phyloP scores from a whole-genome alignment of 345 rosid species.

The Brassica nigra region DNA sequence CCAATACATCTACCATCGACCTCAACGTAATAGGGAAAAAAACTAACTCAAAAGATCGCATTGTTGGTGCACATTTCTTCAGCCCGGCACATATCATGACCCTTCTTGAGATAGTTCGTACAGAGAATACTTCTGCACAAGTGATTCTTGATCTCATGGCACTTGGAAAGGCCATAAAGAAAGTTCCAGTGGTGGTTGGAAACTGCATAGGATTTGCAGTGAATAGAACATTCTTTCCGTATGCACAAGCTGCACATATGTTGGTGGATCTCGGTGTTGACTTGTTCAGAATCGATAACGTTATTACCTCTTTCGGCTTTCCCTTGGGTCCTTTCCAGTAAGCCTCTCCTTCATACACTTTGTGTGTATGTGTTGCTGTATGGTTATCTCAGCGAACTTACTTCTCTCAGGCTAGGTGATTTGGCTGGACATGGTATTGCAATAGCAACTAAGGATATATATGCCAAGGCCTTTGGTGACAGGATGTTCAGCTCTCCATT shows the following conservation, averaged over 20 bases:
- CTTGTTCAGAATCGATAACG: constrained; percentile 81
- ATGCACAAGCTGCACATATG: constrained; percentile 68
- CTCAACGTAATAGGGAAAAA: constrained; percentile 76
- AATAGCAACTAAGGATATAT: constrained; percentile 60
- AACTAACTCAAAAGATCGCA: constrained; percentile 72
- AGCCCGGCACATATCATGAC: constrained; percentile 99
- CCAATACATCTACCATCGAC: constrained; percentile 89
- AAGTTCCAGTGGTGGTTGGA: constrained; percentile 94
- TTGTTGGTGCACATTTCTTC: constrained; percentile 97
- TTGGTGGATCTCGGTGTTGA: constrained; percentile 83
- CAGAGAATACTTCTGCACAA: constrained; percentile 81
- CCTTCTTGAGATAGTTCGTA: constrained; percentile 87
- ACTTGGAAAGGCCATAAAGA: constrained; percentile 82
- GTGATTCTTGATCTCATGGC: constrained; percentile 89
- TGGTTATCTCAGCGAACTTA: constrained; percentile 14
- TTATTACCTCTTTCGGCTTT: constrained; percentile 78
- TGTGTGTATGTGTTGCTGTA: constrained; percentile 14
- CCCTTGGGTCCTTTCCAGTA: constrained; percentile 97
- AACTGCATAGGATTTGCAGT: constrained; percentile 97
- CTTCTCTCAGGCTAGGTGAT: constrained; percentile 75
- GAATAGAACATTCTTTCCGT: constrained; percentile 90
- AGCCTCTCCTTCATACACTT: constrained; percentile 35
- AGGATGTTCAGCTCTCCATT: constrained; percentile 65
- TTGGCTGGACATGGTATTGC: constrained; percentile 89
- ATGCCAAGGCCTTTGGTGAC: constrained; percentile 62